Conservation (phyloP, 306 rosid species). For the Oxytropis ochrocephala region DNA sequence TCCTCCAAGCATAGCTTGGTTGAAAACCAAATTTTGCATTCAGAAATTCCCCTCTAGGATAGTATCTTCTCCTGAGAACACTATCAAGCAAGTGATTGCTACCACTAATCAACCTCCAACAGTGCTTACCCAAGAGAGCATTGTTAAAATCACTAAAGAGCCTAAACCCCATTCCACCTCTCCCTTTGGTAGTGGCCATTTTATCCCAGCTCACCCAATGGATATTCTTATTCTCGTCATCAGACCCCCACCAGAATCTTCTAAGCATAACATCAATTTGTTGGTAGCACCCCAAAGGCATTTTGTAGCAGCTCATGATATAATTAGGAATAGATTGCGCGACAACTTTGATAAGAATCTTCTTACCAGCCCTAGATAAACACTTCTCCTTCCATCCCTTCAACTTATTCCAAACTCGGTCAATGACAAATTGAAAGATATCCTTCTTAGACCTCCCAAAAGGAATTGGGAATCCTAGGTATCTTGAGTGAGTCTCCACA, state of each 20-base stretch:
- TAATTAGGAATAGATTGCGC: neutral
- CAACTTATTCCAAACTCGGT: neutral
- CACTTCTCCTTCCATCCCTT: neutral
- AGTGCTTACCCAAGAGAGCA: too few species aligned
- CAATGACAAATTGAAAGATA: neutral
- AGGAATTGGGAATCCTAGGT: neutral
- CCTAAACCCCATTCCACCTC: too few species aligned
- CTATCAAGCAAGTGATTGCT: too few species aligned
- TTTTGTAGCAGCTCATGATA: neutral
- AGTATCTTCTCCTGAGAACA: too few species aligned
- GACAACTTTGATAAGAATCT: neutral
- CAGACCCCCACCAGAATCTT: neutral
- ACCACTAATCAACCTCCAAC: too few species aligned
- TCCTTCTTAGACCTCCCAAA: neutral
- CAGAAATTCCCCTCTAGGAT: too few species aligned
- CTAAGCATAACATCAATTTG: neutral
- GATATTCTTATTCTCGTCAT: too few species aligned
- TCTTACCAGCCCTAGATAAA: neutral
- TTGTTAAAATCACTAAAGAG: too few species aligned
- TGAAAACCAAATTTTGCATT: too few species aligned
- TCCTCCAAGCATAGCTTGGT: too few species aligned
- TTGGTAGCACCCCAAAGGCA: neutral
- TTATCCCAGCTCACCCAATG: too few species aligned
- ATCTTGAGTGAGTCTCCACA: neutral
- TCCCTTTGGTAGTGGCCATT: too few species aligned